A percentile compares a stretch with the other conserved stretches of the same genome.
Conservation (phyloP, 352 stramenopile genomes). For the Globisporangium spinosum region DNA sequence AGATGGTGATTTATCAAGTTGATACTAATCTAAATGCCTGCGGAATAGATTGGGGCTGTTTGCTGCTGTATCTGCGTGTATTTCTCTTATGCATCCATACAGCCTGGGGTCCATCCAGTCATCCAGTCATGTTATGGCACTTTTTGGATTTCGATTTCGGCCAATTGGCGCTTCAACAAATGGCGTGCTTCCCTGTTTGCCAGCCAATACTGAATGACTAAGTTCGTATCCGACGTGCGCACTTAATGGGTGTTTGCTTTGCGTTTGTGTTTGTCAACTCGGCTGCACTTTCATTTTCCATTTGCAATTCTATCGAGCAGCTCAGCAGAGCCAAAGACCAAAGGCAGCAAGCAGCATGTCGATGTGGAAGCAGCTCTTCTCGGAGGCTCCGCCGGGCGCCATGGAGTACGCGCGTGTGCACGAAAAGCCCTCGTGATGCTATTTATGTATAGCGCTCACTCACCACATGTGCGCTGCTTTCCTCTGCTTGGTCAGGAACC, state of each 20-base stretch:
- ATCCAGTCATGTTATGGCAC: too few relatives aligned
- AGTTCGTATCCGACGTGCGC: not conserved
- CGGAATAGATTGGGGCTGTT: not conserved
- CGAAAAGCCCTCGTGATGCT: not conserved
- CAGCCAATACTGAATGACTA: not conserved
- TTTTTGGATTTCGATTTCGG: not conserved
- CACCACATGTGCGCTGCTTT: not conserved
- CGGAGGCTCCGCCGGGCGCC: constrained; percentile 55
- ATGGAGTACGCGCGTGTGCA: constrained; percentile 44
- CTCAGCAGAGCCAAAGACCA: not conserved
- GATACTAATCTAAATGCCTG: not conserved
- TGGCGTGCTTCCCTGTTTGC: not conserved
- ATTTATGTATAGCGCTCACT: not conserved
- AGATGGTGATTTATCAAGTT: not conserved
- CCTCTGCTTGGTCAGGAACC: constrained; percentile 29
- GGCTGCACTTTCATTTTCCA: not conserved
- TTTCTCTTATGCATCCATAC: not conserved
- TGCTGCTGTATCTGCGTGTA: not conserved
- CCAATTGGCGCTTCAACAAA: not conserved
- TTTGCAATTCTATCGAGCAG: not conserved
- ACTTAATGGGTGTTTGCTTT: not conserved
- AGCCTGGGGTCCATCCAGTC: too few relatives aligned
- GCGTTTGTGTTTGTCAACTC: not conserved
- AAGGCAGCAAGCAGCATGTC: constrained; percentile 13
- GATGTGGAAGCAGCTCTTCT: constrained; percentile 76